Percentiles rank a stretch among this genome's conserved stretches.
phyloP scores from a whole-genome alignment of 2,329 filamentous ascomycete species.

The Pseudogymnoascus sp. region DNA sequence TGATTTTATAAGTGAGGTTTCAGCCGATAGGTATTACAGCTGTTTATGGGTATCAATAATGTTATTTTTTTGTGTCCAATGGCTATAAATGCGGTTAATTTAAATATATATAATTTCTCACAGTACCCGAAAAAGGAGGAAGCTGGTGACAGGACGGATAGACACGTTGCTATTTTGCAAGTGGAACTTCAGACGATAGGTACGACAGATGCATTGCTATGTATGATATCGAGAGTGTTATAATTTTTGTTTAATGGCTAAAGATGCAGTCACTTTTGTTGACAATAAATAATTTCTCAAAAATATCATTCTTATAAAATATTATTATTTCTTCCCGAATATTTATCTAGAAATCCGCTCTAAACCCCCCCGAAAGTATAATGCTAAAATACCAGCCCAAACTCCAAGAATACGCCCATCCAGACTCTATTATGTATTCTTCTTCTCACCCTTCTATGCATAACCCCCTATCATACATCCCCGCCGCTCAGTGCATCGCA shows the following conservation, averaged over 20 bases:
- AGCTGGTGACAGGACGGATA: background rate
- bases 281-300: background rate
- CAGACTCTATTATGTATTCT: background rate
- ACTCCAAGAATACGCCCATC: background rate
- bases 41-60: background rate
- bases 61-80: background rate
- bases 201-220: background rate
- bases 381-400: background rate
- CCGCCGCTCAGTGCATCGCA: conserved; percentile 13
- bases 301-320: background rate
- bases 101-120: background rate
- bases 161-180: background rate
- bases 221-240: background rate
- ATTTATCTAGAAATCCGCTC: background rate
- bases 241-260: background rate
- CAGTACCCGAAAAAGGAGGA: background rate
- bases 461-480: background rate
- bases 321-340: background rate
- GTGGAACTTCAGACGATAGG: background rate
- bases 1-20: background rate
- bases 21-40: background rate
- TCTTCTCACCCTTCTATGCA: background rate
- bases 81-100: background rate
- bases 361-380: background rate
- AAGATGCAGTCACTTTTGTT: background rate